Evolutionary conservation across 2,329 filamentous ascomycete species (phyloP), one percentile per base, ranked within the genome.

Genomic region (Aspergillus jensenii): DNA sequence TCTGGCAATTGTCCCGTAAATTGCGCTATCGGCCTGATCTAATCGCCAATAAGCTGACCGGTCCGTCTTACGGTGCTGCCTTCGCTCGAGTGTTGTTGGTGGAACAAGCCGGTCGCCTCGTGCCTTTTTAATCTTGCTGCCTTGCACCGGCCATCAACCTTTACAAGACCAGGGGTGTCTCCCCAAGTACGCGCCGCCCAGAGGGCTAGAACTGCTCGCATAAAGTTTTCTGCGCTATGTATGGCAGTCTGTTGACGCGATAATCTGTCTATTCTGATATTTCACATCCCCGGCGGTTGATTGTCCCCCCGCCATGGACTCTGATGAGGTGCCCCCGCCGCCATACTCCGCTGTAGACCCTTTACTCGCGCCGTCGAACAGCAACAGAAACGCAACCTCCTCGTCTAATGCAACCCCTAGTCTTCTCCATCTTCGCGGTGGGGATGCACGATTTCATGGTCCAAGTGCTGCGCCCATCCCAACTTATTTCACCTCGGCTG

Each of bases 301-400:
- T 41, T 11, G 33, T 53, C 41, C 48, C 46, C 57, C 43, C 59
- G 56, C 57, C 59, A 74, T 74, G 71, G 71, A 73, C 56, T 64
- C 68, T 52, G 73, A 77, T 33, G 75, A 76, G 54, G 72, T 69
- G 59, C 75, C 75, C 64, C 74, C 74, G 59, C 74, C 76, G 53
- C 75, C 76, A 27, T 78, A 77, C 62, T 74, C 75, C 59, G 68
- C 74, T 40, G 68, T 75, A 52, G 76, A 78, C 57, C 75, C 76
- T 40, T 66, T 76, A 52, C 55, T 65, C 45, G 51, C 63, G 23
- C 65, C 65, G 54, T 50, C 64, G 37, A 64, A 58, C 55, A 65
- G 58, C 55, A 56, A 45, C 55, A 59, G 64, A 46, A 67, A 65
- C 57, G 62, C 52, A 49, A 52, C 59, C 33, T 62, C 57, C 8